phyloP scores from a whole-genome alignment of 148 eudicot genomes.

The Mesembryanthemum crystallinum region DNA sequence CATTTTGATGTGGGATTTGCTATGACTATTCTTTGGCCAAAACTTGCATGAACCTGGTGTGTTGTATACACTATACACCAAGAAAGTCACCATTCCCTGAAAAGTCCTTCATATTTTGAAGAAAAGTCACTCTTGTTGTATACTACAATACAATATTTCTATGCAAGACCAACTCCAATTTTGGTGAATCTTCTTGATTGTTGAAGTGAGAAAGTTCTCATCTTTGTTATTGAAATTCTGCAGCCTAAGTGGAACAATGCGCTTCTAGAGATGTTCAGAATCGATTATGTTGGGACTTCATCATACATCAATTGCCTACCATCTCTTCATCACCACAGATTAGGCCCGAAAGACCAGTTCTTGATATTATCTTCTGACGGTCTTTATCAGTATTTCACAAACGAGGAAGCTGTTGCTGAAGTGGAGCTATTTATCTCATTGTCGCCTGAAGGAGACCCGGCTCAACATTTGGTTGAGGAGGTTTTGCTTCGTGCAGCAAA shows the following conservation, averaged over 20 bases:
- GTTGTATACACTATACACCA: no score
- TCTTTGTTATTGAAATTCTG: conserved; percentile 18
- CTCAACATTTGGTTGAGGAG: conserved; percentile 91
- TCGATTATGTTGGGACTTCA: conserved; percentile 67
- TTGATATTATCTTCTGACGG: conserved; percentile 89
- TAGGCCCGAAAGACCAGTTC: conserved; percentile 65
- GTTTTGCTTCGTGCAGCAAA: conserved; percentile 83
- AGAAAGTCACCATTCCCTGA: no score
- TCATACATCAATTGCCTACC: conserved; percentile 77
- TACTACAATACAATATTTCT: no score
- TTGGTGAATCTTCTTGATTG: neutral
- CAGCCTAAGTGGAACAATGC: conserved; percentile 96
- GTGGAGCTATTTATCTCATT: conserved; percentile 68
- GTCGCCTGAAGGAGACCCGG: conserved; percentile 90
- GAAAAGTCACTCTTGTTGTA: no score
- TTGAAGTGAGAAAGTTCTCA: neutral
- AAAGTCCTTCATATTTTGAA: no score
- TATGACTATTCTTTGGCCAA: no score
- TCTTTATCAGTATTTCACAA: conserved; percentile 86
- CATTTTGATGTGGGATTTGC: neutral
- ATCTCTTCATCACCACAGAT: conserved; percentile 64
- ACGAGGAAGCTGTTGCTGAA: conserved; percentile 77
- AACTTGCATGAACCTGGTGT: no score
- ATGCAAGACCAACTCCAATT: no score
- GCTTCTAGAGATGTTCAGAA: conserved; percentile 71